Percentiles rank a stretch among this genome's conserved stretches.
Conservation (phyloP, 169 alveolate genomes). For the Blepharisma undulans region DNA sequence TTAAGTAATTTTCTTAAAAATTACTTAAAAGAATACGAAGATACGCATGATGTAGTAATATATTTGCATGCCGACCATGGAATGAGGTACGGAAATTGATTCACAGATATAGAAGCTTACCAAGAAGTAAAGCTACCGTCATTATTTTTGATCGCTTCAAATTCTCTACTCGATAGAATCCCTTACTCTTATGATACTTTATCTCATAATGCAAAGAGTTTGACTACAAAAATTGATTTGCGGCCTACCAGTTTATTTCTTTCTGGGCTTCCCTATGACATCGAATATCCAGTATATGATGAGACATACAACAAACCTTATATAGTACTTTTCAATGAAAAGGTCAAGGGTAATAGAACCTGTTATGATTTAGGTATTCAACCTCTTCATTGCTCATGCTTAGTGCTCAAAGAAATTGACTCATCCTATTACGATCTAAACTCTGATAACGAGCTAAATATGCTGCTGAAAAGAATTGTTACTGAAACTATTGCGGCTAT, state of each 20-base stretch:
- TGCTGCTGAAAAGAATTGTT: not conserved
- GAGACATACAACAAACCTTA: not conserved
- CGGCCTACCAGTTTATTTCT: not conserved
- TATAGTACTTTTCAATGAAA: not conserved
- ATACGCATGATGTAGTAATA: constrained; percentile 12
- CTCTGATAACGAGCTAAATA: not conserved
- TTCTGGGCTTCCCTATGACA: not conserved
- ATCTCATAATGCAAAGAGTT: not conserved
- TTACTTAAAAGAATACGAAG: not conserved
- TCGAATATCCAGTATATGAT: not conserved
- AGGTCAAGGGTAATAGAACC: not conserved
- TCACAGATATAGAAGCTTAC: constrained; percentile 31
- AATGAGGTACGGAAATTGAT: constrained; percentile 37
- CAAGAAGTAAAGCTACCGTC: constrained; percentile 14
- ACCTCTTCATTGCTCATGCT: constrained; percentile 19
- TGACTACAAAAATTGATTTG: constrained; percentile 6
- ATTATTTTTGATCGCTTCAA: not conserved
- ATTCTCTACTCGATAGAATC: not conserved
- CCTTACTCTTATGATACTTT: constrained; percentile 14
- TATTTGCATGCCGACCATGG: constrained; percentile 39
- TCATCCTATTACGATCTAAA: not conserved
- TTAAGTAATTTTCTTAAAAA: not conserved
- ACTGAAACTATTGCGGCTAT: not conserved
- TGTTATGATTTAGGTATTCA: not conserved
- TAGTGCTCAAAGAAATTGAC: constrained; percentile 2